phyloP scores from a whole-genome alignment of 169 alveolate genomes.

The Plasmodium knowlesi region DNA sequence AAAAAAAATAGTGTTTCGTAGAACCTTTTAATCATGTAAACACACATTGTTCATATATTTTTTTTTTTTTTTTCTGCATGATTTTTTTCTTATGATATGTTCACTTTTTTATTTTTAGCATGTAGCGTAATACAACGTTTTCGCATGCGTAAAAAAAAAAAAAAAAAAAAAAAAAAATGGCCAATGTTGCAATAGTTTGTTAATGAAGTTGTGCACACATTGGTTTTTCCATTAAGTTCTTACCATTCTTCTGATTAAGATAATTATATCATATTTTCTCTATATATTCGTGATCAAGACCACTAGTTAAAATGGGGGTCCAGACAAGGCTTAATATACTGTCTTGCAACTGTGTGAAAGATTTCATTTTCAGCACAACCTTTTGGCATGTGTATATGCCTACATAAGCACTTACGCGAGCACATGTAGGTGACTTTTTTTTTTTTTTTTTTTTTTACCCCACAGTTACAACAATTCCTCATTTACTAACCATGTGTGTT shows the following conservation, averaged over 20 bases:
- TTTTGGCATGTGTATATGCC: not conserved
- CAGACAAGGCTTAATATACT: not conserved
- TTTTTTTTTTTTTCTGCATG: slow-evolving; percentile 4
- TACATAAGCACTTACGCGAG: not conserved
- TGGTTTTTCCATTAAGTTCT: not conserved
- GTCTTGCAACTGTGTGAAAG: not conserved
- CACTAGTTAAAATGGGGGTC: not conserved
- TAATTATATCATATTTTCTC: not conserved
- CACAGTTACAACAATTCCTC: not conserved
- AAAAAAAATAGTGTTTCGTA: not conserved
- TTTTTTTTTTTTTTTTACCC: slow-evolving; percentile 1
- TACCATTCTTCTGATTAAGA: not conserved
- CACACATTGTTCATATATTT: slow-evolving; percentile 3
- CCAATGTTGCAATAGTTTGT: not conserved
- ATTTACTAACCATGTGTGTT: not conserved
- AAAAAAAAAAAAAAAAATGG: slow-evolving; percentile 25
- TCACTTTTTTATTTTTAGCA: not conserved
- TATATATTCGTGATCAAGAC: not conserved
- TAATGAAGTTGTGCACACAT: not conserved
- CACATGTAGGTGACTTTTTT: not conserved
- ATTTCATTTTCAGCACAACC: not conserved
- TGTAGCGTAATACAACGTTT: not conserved
- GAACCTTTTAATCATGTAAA: slow-evolving; percentile 4
- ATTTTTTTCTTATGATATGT: not conserved
- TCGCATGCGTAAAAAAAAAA: slow-evolving; percentile 19